Evolutionary conservation across 2,329 filamentous ascomycete species (phyloP).

Genomic region (Thelonectria olida): DNA sequence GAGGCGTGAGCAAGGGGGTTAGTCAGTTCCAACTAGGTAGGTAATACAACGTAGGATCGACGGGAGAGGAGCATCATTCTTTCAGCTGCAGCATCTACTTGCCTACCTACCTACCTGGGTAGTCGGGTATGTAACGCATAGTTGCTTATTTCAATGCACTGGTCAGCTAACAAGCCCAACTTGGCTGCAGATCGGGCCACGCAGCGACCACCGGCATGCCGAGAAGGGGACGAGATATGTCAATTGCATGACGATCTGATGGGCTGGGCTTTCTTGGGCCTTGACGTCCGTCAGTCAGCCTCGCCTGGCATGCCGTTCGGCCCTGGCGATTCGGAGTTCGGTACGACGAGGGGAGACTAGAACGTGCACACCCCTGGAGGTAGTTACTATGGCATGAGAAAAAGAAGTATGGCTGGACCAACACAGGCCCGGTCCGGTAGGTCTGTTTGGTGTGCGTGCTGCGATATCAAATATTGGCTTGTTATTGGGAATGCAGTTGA

Average conservation of each 20-base stretch:
- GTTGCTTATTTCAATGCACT: conserved; percentile 5
- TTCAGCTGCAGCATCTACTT: no score
- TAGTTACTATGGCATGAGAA: background rate
- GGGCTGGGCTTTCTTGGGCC: background rate
- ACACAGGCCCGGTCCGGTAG: background rate
- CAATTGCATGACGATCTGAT: conserved; percentile 4
- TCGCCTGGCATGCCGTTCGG: conserved; percentile 8
- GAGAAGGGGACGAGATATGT: background rate
- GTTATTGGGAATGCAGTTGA: conserved; percentile 1
- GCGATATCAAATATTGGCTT: background rate
- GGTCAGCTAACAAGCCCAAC: conserved; percentile 1
- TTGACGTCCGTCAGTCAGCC: conserved; percentile 10
- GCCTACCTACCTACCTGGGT: background rate
- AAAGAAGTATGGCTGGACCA: background rate
- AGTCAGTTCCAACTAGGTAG: background rate
- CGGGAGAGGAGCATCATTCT: background rate
- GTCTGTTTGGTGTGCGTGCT: background rate
- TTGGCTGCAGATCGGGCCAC: background rate
- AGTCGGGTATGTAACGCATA: background rate
- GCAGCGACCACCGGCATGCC: background rate
- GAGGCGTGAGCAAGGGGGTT: background rate
- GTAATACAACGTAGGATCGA: background rate
- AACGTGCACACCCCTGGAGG: conserved; percentile 7
- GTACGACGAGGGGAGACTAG: background rate
- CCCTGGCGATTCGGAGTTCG: conserved; percentile 13